Conservation (phyloP, 768 basidiomycete genomes). For the Agrocybe pediades region DNA sequence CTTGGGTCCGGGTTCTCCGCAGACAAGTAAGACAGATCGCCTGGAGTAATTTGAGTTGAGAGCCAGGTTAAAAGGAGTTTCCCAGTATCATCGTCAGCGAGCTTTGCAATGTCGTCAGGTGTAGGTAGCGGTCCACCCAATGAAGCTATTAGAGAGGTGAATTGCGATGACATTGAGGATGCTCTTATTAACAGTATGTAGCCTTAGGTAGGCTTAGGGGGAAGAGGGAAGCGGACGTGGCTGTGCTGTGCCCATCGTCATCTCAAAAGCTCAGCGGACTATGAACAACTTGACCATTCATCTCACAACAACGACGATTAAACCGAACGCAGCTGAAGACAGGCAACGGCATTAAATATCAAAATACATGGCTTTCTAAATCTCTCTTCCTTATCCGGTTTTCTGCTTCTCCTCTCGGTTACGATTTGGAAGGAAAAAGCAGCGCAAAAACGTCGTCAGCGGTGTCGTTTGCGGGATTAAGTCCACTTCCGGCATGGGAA, state of each 20-base stretch:
- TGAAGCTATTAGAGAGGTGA: neutral
- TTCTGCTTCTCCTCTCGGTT: neutral
- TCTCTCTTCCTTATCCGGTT: neutral
- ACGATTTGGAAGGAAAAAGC: conserved; percentile 2
- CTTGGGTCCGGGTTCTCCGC: neutral
- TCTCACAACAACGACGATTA: too few species aligned
- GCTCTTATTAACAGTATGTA: too few species aligned
- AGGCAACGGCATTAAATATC: too few species aligned
- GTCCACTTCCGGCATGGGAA: conserved; percentile 8
- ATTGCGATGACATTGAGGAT: neutral
- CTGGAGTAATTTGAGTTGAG: conserved; percentile 1
- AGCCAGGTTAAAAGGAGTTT: conserved; percentile 18
- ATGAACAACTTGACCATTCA: neutral
- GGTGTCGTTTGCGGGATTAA: conserved; percentile 3
- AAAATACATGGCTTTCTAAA: too few species aligned
- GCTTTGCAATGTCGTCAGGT: conserved; percentile 2
- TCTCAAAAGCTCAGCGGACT: neutral
- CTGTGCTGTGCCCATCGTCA: neutral
- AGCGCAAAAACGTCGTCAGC: conserved; percentile 4
- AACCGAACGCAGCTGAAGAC: too few species aligned
- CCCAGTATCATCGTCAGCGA: conserved; percentile 10
- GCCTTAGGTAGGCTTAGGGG: too few species aligned
- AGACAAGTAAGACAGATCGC: neutral
- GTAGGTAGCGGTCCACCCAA: conserved; percentile 3
- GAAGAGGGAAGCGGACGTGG: neutral